Conservation (phyloP, 2,329 filamentous ascomycete genomes). For the Rhynchosporium graminicola region DNA sequence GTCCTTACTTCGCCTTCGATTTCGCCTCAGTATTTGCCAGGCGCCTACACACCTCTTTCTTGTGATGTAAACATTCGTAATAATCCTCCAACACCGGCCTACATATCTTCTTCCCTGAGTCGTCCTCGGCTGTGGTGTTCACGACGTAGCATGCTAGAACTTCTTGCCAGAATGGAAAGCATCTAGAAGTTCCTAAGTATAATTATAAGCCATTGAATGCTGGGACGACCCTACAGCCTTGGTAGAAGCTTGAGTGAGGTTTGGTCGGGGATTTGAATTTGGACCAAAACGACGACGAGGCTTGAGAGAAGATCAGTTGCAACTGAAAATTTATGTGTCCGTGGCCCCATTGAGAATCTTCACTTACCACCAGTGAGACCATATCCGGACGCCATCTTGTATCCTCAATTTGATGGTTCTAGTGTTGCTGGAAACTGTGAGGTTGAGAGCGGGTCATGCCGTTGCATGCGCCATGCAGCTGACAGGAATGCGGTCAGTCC, state of each 20-base stretch:
- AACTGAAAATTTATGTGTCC: background rate
- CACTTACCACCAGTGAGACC: slow-evolving; percentile 76
- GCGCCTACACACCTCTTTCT: slow-evolving; percentile 78
- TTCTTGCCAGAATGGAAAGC: slow-evolving; percentile 99
- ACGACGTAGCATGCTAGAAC: slow-evolving; percentile 97
- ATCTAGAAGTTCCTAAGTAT: slow-evolving; percentile 56
- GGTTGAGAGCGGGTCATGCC: slow-evolving; percentile 21
- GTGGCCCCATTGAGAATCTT: background rate
- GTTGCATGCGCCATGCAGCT: background rate
- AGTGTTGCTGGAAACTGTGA: slow-evolving; percentile 29
- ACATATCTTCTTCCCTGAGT: slow-evolving; percentile 85
- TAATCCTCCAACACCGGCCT: slow-evolving; percentile 87
- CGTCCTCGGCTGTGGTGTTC: slow-evolving; percentile 79
- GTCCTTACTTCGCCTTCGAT: background rate
- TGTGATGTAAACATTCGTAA: slow-evolving; percentile 98
- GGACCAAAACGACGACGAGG: too few species aligned
- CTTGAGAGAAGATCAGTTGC: too few species aligned
- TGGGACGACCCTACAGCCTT: background rate
- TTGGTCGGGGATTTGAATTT: too few species aligned
- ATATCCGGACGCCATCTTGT: slow-evolving; percentile 76
- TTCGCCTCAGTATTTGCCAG: background rate
- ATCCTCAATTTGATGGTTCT: slow-evolving; percentile 30
- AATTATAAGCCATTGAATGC: slow-evolving; percentile 32
- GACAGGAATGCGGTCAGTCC: slow-evolving; percentile 20
- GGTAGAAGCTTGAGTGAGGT: background rate